Evolutionary conservation across 352 stramenopile genomes (phyloP), one percentile per base, ranked within the genome.

Genomic region (Phytophthora chlamydospora): DNA sequence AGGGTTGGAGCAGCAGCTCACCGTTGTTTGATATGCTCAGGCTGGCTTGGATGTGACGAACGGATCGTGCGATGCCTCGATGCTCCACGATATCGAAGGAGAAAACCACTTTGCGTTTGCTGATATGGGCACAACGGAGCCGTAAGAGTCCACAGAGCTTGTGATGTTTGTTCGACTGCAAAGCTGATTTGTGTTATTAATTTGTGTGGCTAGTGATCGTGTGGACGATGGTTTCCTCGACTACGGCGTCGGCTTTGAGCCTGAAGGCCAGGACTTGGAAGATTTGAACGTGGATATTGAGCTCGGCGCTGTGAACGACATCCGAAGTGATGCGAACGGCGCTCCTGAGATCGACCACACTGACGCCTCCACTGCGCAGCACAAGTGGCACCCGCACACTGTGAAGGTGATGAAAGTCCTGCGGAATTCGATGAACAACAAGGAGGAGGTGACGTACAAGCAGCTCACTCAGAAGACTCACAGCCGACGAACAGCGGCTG

Each of bases 361-460:
- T 32, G 76, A 60, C 21, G 75, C 61, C 9, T 83, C 80, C 0
- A 85, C 78, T 1, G 84, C 80, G 5, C 83, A 92, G 44, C 90
- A 98, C 76, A 98, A 99, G 65, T 99, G 97, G 97, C 97, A 99
- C 77, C 97, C 97, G 34, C 95, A 99, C 73, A 99, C 97, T 1
- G 85, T 98, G 50, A 98, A 98, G 66, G 96, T 99, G 51, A 94
- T 94, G 79, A 89, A 91, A 38, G 84, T 95, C n/a, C 35, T 96
- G 67, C 79, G 83, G 10, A 76, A 83, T 47, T 89, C 88, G 7
- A 67, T 96, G 12, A 55, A 85, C 13, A 64, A 94, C 47, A 93
- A 96, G 65, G 75, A 85, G 2, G 72, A 89, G 29, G 78, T 96
- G 31, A 95, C 83, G 16, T 97, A 95, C 76, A 86, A 94, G 39